These are phyloP conservation scores for Penicillium expansum DNA, from an alignment of 2,329 filamentous ascomycete genomes.

Conservation along the genomic window DNA sequence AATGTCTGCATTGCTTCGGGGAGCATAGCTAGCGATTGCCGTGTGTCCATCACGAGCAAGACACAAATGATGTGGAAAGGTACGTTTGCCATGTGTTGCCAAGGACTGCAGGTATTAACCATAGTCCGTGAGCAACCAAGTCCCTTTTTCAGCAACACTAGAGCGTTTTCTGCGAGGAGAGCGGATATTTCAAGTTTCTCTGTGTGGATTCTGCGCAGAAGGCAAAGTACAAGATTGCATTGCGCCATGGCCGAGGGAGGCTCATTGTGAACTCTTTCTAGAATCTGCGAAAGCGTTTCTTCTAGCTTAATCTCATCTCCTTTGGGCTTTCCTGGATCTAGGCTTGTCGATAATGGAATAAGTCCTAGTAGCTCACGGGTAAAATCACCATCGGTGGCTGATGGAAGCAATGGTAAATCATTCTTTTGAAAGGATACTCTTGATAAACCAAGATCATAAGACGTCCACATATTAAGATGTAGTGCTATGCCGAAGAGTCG, in stretches of 20 bases:
- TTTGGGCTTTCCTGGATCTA: constrained; percentile 50
- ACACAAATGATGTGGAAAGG: constrained; percentile 58
- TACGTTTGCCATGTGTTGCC: constrained; percentile 59
- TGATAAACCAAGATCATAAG: constrained; percentile 56
- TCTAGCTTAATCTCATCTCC: constrained; percentile 45
- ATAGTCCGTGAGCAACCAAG: constrained; percentile 49
- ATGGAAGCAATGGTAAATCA: constrained; percentile 34
- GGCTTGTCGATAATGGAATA: constrained; percentile 51
- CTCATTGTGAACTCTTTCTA: constrained; percentile 40
- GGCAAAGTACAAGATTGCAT: constrained; percentile 54
- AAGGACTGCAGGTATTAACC: constrained; percentile 46
- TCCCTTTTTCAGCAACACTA: constrained; percentile 44
- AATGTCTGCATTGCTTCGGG: constrained; percentile 51
- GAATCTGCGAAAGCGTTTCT: constrained; percentile 37
- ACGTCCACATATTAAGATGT: constrained; percentile 59
- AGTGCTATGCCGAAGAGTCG: constrained; percentile 51
- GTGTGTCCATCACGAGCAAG: constrained; percentile 54
- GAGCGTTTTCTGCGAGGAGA: constrained; percentile 44
- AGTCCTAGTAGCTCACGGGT: constrained; percentile 52
- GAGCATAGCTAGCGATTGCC: constrained; percentile 48
- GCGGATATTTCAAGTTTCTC: constrained; percentile 47
- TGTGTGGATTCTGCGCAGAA: constrained; percentile 53
- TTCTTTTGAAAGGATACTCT: constrained; percentile 48
- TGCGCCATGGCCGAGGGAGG: constrained; percentile 51
- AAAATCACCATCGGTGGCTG: constrained; percentile 43